A percentile compares a stretch with the other conserved stretches of the same genome.
Conservation (phyloP, 1,284 basidiomycete genomes). For the Pseudozyma pruni region DNA sequence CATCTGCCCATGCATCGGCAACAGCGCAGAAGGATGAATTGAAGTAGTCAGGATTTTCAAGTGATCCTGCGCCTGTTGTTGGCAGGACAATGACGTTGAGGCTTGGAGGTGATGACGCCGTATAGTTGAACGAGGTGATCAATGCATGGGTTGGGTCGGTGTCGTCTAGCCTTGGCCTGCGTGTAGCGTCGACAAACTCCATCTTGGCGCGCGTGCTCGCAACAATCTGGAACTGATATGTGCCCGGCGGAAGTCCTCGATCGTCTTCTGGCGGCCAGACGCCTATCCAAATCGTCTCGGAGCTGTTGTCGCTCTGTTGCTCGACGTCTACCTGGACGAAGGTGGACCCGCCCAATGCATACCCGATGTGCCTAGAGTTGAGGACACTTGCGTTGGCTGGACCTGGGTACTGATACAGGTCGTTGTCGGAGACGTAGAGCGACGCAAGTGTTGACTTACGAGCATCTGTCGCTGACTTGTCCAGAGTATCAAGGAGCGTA, state of each 20-base stretch:
- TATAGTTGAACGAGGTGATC: slow-evolving; percentile 64
- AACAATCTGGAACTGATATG: slow-evolving; percentile 48
- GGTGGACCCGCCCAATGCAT: slow-evolving; percentile 58
- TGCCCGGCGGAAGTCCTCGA: slow-evolving; percentile 37
- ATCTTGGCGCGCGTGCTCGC: slow-evolving; percentile 46
- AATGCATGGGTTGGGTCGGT: slow-evolving; percentile 64
- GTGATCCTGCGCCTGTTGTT: slow-evolving; percentile 45
- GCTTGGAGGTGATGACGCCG: slow-evolving; percentile 43
- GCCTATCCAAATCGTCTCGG: slow-evolving; percentile 56
- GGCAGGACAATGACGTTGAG: slow-evolving; percentile 61
- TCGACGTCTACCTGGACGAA: slow-evolving; percentile 35
- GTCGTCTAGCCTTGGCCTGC: slow-evolving; percentile 61
- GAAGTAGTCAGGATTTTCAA: slow-evolving; percentile 56
- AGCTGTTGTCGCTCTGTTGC: slow-evolving; percentile 37
- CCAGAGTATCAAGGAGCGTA: slow-evolving; percentile 44
- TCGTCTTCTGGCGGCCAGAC: slow-evolving; percentile 57
- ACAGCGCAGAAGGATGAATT: slow-evolving; percentile 67
- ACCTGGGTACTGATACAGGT: slow-evolving; percentile 35
- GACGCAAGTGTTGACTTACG: slow-evolving; percentile 48
- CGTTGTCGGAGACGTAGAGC: slow-evolving; percentile 53
- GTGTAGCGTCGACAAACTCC: slow-evolving; percentile 43
- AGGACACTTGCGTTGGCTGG: slow-evolving; percentile 44
- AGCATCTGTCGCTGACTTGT: slow-evolving; percentile 41
- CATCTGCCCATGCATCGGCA: slow-evolving; percentile 35
- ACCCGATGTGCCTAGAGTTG: slow-evolving; percentile 28